A percentile compares a stretch with the other conserved stretches of the same genome.
phyloP scores from a whole-genome alignment of 306 rosid species.

The Ammopiptanthus mongolicus region DNA sequence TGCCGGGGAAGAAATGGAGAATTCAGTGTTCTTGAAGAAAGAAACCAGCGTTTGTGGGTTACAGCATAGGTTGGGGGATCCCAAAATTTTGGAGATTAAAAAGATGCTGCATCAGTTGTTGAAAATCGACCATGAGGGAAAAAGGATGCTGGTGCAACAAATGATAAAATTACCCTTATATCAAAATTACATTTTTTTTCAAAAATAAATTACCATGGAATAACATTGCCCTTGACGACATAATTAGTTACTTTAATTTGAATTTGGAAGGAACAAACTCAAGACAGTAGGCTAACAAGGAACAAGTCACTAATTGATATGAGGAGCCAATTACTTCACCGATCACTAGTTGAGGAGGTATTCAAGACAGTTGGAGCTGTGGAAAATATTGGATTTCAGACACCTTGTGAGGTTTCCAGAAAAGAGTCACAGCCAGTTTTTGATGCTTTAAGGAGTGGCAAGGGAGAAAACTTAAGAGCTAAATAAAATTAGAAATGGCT shows the following conservation, averaged over 20 bases:
- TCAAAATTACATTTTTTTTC: no score
- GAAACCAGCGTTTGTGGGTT: no score
- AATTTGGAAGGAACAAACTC: neutral
- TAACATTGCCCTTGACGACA: neutral
- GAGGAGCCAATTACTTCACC: constrained; percentile 67
- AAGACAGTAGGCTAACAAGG: constrained; percentile 58
- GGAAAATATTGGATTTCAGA: constrained; percentile 72
- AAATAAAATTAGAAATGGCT: neutral
- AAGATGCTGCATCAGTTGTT: no score
- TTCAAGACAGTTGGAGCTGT: constrained; percentile 79
- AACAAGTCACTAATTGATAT: constrained; percentile 67
- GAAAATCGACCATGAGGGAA: no score
- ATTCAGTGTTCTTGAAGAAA: no score
- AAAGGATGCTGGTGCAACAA: no score
- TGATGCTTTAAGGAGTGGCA: constrained; percentile 23
- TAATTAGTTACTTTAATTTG: neutral
- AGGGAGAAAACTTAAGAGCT: constrained; percentile 17
- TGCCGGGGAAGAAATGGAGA: no score
- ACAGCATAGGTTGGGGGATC: no score
- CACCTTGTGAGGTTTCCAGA: constrained; percentile 48
- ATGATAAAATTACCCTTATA: no score
- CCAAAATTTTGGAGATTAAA: no score
- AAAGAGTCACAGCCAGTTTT: constrained; percentile 14
- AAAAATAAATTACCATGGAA: neutral
- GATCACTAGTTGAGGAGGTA: constrained; percentile 75